Percentiles rank a stretch among this genome's conserved stretches.
These are phyloP conservation scores for Leccinum subgranulosum DNA, from an alignment of 768 basidiomycete genomes.

Conservation along the genomic window DNA sequence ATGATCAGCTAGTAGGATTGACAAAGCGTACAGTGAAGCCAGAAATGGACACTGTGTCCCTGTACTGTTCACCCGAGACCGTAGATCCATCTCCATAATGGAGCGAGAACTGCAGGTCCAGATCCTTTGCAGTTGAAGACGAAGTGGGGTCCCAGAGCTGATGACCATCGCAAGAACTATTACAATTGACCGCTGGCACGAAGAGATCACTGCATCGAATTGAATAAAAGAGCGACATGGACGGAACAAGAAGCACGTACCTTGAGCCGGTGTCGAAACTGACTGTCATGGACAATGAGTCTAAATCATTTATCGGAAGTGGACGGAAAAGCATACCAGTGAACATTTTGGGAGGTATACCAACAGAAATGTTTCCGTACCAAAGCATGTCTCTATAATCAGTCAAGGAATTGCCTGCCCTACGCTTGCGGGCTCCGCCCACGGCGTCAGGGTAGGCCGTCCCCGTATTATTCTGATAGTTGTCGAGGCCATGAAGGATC, in stretches of 20 bases:
- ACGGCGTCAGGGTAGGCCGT: neutral
- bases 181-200: constrained; percentile 20
- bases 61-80: constrained; percentile 2
- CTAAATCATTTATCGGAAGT: neutral
- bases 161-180: constrained; percentile 27
- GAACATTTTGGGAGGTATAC: constrained; percentile 2
- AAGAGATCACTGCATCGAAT: constrained; percentile 23
- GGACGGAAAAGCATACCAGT: neutral
- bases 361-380: constrained; percentile 8
- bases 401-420: neutral
- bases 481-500: neutral
- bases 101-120: neutral
- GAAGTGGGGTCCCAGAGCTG: constrained; percentile 27
- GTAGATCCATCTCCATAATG: neutral
- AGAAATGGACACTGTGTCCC: constrained; percentile 6
- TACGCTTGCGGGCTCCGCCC: neutral
- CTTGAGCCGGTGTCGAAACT: constrained; percentile 28
- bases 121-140: constrained; percentile 6
- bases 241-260: neutral
- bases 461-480: neutral
- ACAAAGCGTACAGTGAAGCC: constrained; percentile 5
- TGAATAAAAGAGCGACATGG: neutral
- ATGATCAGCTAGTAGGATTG: neutral
- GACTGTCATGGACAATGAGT: constrained; percentile 1
- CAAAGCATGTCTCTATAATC: neutral